Conservation (phyloP, 768 basidiomycete genomes). For the Lactarius pseudohatsudake region DNA sequence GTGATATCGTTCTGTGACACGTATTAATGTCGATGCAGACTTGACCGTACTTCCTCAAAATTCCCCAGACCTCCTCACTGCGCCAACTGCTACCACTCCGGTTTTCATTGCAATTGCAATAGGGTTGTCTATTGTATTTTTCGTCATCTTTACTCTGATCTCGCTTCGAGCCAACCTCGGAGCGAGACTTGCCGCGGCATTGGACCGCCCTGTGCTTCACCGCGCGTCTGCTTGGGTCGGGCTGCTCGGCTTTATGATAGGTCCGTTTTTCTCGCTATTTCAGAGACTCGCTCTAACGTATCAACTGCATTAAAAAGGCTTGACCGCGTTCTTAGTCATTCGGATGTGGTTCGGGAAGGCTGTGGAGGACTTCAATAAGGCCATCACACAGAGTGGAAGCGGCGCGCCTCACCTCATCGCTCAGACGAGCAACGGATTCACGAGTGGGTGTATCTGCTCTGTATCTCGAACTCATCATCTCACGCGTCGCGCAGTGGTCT, state of each 20-base stretch:
- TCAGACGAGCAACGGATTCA: constrained; percentile 66
- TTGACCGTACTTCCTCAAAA: constrained; percentile 59
- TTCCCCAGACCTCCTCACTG: constrained; percentile 55
- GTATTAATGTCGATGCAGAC: constrained; percentile 44
- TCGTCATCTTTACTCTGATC: constrained; percentile 61
- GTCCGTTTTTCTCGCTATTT: constrained; percentile 38
- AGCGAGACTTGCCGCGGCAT: constrained; percentile 45
- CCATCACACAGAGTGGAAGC: constrained; percentile 51
- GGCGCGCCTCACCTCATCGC: constrained; percentile 63
- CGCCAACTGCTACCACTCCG: constrained; percentile 61
- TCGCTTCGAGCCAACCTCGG: constrained; percentile 66
- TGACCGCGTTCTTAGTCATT: constrained; percentile 67
- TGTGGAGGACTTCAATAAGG: constrained; percentile 71
- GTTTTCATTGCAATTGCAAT: constrained; percentile 64
- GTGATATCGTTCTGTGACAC: not conserved
- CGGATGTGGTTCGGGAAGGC: constrained; percentile 84
- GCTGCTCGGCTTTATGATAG: constrained; percentile 72
- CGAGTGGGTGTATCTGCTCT: constrained; percentile 49
- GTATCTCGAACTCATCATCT: constrained; percentile 7
- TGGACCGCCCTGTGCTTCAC: constrained; percentile 61
- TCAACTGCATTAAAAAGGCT: constrained; percentile 41
- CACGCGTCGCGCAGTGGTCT: constrained; percentile 55
- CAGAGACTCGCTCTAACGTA: too few species aligned
- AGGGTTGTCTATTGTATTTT: constrained; percentile 57
- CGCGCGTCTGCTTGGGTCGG: constrained; percentile 71